phyloP scores from a whole-genome alignment of 192 early-diverging fungal species.

The Linnemannia schmuckeri region DNA sequence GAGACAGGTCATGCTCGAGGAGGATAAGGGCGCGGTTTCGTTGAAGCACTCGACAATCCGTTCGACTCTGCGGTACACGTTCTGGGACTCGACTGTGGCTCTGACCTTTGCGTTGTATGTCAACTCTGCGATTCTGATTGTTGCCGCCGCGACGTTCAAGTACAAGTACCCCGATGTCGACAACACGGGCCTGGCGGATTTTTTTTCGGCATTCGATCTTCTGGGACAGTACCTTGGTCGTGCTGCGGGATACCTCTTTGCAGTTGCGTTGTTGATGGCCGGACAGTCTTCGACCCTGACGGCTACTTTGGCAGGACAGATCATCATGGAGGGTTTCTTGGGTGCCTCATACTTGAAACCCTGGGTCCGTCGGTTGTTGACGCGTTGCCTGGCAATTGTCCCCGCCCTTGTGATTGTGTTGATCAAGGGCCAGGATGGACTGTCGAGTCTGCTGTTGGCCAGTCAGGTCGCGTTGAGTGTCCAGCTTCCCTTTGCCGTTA shows the following conservation, averaged over 20 bases:
- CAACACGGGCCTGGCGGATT: constrained; percentile 66
- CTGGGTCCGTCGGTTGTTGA: constrained; percentile 79
- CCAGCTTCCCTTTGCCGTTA: constrained; percentile 87
- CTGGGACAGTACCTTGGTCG: constrained; percentile 70
- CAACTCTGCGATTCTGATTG: constrained; percentile 85
- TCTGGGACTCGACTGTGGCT: constrained; percentile 76
- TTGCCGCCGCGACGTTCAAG: constrained; percentile 80
- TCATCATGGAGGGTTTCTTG: constrained; percentile 86
- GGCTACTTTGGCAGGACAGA: constrained; percentile 88
- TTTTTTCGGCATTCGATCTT: constrained; percentile 75
- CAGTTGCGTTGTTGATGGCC: constrained; percentile 79
- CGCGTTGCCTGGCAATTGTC: constrained; percentile 77
- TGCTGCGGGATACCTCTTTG: constrained; percentile 78
- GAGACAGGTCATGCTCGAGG: constrained; percentile 15
- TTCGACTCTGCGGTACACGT: constrained; percentile 65
- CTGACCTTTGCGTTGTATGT: constrained; percentile 81
- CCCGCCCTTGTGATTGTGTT: constrained; percentile 79
- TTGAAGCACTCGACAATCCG: constrained; percentile 58
- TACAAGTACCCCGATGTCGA: constrained; percentile 53
- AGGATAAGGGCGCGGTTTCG: constrained; percentile 37
- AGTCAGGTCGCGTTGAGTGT: constrained; percentile 84
- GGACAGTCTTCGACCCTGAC: constrained; percentile 86
- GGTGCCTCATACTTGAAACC: constrained; percentile 68
- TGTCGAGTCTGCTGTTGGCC: constrained; percentile 74
- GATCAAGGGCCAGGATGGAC: constrained; percentile 70